Conservation (phyloP, 2,329 filamentous ascomycete genomes). For the Penicillium sumatraense region DNA sequence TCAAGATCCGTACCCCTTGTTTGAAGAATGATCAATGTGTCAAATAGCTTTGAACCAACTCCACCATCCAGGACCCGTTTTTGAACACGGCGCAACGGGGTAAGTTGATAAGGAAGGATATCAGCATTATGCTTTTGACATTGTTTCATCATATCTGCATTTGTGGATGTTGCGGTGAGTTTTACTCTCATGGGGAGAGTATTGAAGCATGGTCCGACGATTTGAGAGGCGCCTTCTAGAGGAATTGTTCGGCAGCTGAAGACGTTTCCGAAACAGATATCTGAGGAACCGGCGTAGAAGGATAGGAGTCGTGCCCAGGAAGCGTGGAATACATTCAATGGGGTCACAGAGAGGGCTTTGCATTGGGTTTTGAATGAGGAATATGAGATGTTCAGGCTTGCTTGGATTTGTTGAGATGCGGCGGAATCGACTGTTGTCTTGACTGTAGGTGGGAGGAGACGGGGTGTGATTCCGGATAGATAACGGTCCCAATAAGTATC, state of each 20-base stretch:
- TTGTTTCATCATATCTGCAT: constrained; percentile 61
- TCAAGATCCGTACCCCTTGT: constrained; percentile 56
- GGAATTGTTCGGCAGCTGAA: constrained; percentile 74
- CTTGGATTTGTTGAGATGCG: constrained; percentile 20
- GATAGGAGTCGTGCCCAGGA: constrained; percentile 72
- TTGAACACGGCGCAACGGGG: constrained; percentile 74
- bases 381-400: constrained; percentile 44
- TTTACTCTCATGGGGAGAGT: constrained; percentile 74
- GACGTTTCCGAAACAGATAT: constrained; percentile 87
- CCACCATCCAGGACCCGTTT: constrained; percentile 42
- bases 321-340: constrained; percentile 72
- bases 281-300: constrained; percentile 58
- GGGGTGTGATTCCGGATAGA: constrained; percentile 58
- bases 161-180: constrained; percentile 53
- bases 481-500: constrained; percentile 70
- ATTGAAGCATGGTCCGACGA: constrained; percentile 93
- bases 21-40: constrained; percentile 80
- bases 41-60: constrained; percentile 67
- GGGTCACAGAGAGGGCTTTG: constrained; percentile 61
- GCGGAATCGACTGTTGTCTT: not conserved
- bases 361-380: constrained; percentile 54
- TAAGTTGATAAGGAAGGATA: constrained; percentile 72
- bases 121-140: constrained; percentile 67
- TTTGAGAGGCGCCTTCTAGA: constrained; percentile 67
- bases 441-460: constrained; percentile 30